Conservation (phyloP, 192 early-diverging fungal species). For the Backusella tuberculispora region DNA sequence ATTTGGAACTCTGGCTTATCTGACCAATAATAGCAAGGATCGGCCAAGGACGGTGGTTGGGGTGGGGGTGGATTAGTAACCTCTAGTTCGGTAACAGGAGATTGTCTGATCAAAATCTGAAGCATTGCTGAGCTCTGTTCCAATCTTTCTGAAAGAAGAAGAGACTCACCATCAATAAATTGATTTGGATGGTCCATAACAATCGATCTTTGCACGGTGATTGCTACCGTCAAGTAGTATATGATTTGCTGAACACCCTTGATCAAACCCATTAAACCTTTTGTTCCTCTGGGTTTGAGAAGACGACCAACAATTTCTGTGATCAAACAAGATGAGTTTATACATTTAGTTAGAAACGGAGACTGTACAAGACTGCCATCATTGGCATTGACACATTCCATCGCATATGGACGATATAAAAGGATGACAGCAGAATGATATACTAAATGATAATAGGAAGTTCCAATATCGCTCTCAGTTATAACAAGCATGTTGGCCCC, state of each 20-base stretch:
- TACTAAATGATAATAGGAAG: slow-evolving; percentile 24
- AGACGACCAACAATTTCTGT: slow-evolving; percentile 16
- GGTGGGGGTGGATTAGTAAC: not conserved
- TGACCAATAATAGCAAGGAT: not conserved
- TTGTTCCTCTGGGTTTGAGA: not conserved
- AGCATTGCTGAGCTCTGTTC: not conserved
- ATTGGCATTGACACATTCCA: not conserved
- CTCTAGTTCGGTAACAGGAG: slow-evolving; percentile 19
- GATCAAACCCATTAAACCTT: slow-evolving; percentile 15
- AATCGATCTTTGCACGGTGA: slow-evolving; percentile 24
- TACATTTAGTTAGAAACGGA: slow-evolving; percentile 12
- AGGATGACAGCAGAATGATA: slow-evolving; percentile 30
- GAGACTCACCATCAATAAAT: not conserved
- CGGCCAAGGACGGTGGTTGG: not conserved
- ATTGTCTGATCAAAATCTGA: not conserved
- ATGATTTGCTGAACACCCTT: slow-evolving; percentile 38
- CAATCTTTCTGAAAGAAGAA: not conserved
- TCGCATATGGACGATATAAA: slow-evolving; percentile 30
- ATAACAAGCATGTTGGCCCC: not conserved
- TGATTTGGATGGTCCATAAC: not conserved
- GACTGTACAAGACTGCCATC: not conserved
- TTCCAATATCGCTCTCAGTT: not conserved
- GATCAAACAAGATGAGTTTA: slow-evolving; percentile 25
- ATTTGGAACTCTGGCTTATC: not conserved
- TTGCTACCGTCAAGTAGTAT: slow-evolving; percentile 31